Evolutionary conservation across 768 basidiomycete genomes (phyloP), one percentile per base, ranked within the genome.

Genomic region (Stropharia rugosoannulata): DNA sequence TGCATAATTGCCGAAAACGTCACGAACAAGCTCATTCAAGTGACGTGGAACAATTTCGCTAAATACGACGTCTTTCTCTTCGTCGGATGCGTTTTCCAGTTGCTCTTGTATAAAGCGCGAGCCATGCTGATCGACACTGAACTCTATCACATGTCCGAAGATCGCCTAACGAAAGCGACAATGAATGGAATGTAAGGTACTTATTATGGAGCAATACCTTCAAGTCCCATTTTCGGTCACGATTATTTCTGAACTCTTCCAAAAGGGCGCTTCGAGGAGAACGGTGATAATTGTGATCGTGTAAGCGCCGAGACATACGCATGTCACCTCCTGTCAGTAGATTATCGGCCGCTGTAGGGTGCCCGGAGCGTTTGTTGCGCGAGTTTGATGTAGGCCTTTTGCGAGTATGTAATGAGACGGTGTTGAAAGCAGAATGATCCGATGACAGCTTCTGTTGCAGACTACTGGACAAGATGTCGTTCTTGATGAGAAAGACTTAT

Each of bases 1-100:
- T 67, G 93, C 90, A 74, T 97, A 98, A 75, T 98, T 98, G 54
- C 95, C 96, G 67, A 96, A 98, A 43, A 97, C 90, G 66, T 97
- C 93, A 63, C 87, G 88, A 58, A 95, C 89, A 51, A 98, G 79
- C 51, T 86, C 82, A 45, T 94, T 70, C 4, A 85, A 79, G 64
- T 88, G 84, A 41, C 80, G 70, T 19, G 93, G 92, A 18, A 91
- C 80, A 62, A 98, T 90, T 73, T 98, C 96, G 47, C 90, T 85
- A 59, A 94, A 97, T 37, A 96, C 79, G 35, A 76, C 68, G 61
- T 90, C 83, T 67, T 85, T 87, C 64, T 94, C 93, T 56, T 93
- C 92, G 38, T 78, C 77, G n/a, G 83, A 79, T 5, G 93, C 59
- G 11, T 37, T 27, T 47, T 66, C 66, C 11, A 98, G 77, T 65